phyloP scores from a whole-genome alignment of 163 green algal genomes.

The Coccomyxa subellipsoidea region DNA sequence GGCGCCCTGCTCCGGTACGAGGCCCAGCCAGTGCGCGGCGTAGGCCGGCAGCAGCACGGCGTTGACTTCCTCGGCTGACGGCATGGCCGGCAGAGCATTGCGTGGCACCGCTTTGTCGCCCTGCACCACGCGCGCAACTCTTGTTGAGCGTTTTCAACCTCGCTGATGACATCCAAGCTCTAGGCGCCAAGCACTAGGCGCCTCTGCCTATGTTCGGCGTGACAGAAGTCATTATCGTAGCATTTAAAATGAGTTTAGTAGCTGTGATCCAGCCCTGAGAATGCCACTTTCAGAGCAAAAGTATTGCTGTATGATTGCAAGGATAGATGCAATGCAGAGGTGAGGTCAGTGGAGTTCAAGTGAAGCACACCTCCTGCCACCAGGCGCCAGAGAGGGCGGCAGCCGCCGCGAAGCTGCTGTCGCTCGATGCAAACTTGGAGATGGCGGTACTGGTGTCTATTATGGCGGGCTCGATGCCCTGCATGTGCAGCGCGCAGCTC shows the following conservation, averaged over 20 bases:
- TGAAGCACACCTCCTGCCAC: conserved; percentile 3
- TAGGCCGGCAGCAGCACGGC: neutral
- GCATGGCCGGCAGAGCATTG: neutral
- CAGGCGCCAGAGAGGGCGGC: neutral
- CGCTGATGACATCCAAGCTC: neutral
- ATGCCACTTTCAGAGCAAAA: no score
- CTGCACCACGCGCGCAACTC: neutral
- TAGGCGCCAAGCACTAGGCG: neutral
- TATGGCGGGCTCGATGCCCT: neutral
- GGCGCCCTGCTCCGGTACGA: neutral
- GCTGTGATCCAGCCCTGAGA: no score
- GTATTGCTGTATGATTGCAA: neutral
- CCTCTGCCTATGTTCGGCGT: neutral
- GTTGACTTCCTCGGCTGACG: neutral
- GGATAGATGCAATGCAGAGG: neutral
- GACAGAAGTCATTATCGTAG: no score
- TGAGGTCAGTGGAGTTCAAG: neutral
- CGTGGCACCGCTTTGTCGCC: neutral
- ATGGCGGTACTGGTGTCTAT: neutral
- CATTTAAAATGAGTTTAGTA: no score
- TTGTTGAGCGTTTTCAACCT: no score
- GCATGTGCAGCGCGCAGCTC: neutral
- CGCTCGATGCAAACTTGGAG: neutral
- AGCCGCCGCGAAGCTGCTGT: neutral
- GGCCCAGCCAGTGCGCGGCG: neutral